Evolutionary conservation across 805 yeast genomes (phyloP).

Genomic region (Torulaspora maleeae): DNA sequence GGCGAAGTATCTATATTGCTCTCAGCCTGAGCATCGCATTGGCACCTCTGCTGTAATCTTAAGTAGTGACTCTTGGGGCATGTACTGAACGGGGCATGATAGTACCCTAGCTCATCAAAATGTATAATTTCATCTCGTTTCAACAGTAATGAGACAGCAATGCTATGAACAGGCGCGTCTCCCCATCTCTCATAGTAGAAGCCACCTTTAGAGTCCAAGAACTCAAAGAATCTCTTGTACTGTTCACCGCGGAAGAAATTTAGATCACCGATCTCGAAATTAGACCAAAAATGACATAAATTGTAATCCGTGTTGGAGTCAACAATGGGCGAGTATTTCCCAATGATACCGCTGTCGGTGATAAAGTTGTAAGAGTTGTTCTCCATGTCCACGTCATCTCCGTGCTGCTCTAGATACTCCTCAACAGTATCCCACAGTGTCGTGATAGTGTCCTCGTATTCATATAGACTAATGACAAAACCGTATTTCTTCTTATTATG

Average conservation of each 20-base stretch:
- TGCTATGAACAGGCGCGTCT: constrained; percentile 85
- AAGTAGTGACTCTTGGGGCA: constrained; percentile 52
- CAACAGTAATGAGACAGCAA: constrained; percentile 59
- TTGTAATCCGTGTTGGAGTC: constrained; percentile 56
- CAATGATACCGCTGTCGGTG: constrained; percentile 49
- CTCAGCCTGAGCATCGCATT: constrained; percentile 49
- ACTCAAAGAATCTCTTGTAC: constrained; percentile 57
- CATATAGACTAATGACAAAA: constrained; percentile 77
- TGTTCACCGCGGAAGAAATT: constrained; percentile 64
- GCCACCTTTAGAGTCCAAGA: constrained; percentile 64
- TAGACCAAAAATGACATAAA: constrained; percentile 83
- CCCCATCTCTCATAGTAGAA: constrained; percentile 92
- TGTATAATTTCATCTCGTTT: constrained; percentile 61
- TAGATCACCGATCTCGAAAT: constrained; percentile 72
- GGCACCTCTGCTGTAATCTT: constrained; percentile 54
- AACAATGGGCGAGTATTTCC: constrained; percentile 40
- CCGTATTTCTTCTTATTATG: constrained; percentile 77
- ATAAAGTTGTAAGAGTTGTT: constrained; percentile 37
- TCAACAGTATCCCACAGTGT: constrained; percentile 73
- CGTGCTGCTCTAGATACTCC: constrained; percentile 52
- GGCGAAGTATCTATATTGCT: constrained; percentile 39
- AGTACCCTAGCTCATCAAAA: constrained; percentile 78
- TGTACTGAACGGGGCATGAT: constrained; percentile 62
- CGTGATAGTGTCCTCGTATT: constrained; percentile 79
- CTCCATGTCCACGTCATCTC: constrained; percentile 44